A percentile compares a stretch with the other conserved stretches of the same genome.
These are phyloP conservation scores for Didymella glomerata DNA, from an alignment of 2,329 filamentous ascomycete species.

Conservation along the genomic window DNA sequence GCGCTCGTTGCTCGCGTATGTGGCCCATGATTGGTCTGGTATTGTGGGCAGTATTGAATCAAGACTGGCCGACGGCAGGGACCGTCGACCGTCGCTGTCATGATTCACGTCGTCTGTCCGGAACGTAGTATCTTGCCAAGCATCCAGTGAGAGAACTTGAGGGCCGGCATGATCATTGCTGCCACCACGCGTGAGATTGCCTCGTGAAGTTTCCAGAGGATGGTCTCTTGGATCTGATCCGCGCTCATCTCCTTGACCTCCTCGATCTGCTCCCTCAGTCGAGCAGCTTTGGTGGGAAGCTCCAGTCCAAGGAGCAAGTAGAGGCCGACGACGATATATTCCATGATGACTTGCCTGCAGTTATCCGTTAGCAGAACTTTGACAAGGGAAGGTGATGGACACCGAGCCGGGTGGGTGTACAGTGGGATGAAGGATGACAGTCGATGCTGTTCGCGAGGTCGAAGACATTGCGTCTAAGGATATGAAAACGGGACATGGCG, in stretches of 20 bases:
- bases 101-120: constrained; percentile 11
- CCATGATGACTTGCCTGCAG: constrained; percentile 48
- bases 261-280: constrained; percentile 40
- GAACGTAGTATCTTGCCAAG: constrained; percentile 43
- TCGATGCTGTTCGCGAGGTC: not conserved
- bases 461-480: not conserved
- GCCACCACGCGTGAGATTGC: constrained; percentile 38
- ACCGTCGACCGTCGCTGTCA: not conserved
- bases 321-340: constrained; percentile 45
- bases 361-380: not conserved
- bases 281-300: constrained; percentile 43
- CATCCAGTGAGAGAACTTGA: constrained; percentile 47
- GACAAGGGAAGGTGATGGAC: not conserved
- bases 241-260: constrained; percentile 40
- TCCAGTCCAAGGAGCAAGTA: constrained; percentile 45
- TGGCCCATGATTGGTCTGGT: not conserved
- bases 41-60: not conserved
- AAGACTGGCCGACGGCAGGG: not conserved
- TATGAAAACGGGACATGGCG: not conserved
- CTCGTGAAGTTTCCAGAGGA: constrained; percentile 47
- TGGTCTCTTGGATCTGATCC: constrained; percentile 42
- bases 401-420: not conserved
- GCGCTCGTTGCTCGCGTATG: not conserved
- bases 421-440: not conserved
- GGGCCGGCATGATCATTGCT: constrained; percentile 42